Percentiles rank a stretch among this genome's conserved stretches.
phyloP scores from a whole-genome alignment of 192 early-diverging fungal genomes.

The Backusella psychrophila region DNA sequence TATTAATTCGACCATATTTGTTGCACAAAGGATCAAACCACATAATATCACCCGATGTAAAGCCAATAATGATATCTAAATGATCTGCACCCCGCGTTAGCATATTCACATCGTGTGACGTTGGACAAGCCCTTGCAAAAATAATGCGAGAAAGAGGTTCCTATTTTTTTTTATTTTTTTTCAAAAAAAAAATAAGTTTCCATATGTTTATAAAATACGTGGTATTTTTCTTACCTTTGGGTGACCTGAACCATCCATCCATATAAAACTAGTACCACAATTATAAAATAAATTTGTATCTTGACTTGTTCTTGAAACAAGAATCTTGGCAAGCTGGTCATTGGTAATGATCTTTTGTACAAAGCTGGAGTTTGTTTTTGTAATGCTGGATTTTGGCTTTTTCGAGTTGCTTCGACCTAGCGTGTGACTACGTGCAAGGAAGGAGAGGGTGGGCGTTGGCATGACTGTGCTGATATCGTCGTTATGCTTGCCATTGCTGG shows the following conservation, averaged over 20 bases:
- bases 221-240: constrained; percentile 49
- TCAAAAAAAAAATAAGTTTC: neutral
- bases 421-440: constrained; percentile 14
- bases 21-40: constrained; percentile 88
- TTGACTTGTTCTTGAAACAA: constrained; percentile 49
- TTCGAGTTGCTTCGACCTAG: neutral
- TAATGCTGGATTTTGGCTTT: constrained; percentile 61
- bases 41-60: constrained; percentile 74
- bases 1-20: constrained; percentile 84
- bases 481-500: neutral
- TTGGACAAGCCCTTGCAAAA: constrained; percentile 73
- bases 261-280: constrained; percentile 65
- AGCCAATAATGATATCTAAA: constrained; percentile 87
- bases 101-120: constrained; percentile 85
- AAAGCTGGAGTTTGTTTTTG: constrained; percentile 72
- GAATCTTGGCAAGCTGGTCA: constrained; percentile 65
- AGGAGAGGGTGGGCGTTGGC: constrained; percentile 21
- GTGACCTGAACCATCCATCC: constrained; percentile 61
- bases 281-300: constrained; percentile 75
- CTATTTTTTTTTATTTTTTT: constrained; percentile 25
- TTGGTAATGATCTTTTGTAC: constrained; percentile 65
- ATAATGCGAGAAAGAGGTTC: constrained; percentile 80
- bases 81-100: constrained; percentile 67
- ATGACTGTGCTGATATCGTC: neutral
- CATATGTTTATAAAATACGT: neutral